phyloP scores from a whole-genome alignment of 257 asterid species.

The Nemophila menziesii region DNA sequence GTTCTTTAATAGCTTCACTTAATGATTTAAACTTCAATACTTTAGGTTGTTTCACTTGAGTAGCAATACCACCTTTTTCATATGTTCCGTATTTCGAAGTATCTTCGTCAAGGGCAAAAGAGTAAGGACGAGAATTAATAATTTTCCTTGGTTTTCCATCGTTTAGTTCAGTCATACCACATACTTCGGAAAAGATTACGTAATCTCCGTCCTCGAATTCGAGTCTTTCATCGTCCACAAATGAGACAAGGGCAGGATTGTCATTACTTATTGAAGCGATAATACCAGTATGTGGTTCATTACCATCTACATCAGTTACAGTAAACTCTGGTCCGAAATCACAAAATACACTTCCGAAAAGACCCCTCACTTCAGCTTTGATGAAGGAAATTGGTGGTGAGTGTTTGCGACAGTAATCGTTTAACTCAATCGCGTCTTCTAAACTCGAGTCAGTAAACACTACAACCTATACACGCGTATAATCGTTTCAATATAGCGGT shows the following conservation, averaged over 20 bases:
- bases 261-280: slow-evolving; percentile 83
- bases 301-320: slow-evolving; percentile 84
- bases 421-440: slow-evolving; percentile 52
- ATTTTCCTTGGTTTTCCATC: slow-evolving; percentile 94
- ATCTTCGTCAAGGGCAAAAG: slow-evolving; percentile 83
- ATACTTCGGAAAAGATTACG: slow-evolving; percentile 75
- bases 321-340: slow-evolving; percentile 92
- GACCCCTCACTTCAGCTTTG: slow-evolving; percentile 82
- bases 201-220: slow-evolving; percentile 92
- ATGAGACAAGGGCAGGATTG: slow-evolving; percentile 71
- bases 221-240: slow-evolving; percentile 94
- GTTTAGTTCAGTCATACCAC: slow-evolving; percentile 81
- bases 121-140: slow-evolving; percentile 56
- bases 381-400: slow-evolving; percentile 88
- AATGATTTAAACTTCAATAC: slow-evolving; percentile 74
- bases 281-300: slow-evolving; percentile 88
- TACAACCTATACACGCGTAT: slow-evolving; percentile 86
- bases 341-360: slow-evolving; percentile 73
- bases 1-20: slow-evolving; percentile 65
- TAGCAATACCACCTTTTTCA: slow-evolving; percentile 80
- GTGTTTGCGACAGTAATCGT: slow-evolving; percentile 76
- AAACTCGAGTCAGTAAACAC: slow-evolving; percentile 58
- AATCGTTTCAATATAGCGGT: no score
- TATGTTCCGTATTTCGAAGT: slow-evolving; percentile 55
- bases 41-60: slow-evolving; percentile 87